Evolutionary conservation across 768 basidiomycete species (phyloP).

Genomic region (Leccinum uliginosum): DNA sequence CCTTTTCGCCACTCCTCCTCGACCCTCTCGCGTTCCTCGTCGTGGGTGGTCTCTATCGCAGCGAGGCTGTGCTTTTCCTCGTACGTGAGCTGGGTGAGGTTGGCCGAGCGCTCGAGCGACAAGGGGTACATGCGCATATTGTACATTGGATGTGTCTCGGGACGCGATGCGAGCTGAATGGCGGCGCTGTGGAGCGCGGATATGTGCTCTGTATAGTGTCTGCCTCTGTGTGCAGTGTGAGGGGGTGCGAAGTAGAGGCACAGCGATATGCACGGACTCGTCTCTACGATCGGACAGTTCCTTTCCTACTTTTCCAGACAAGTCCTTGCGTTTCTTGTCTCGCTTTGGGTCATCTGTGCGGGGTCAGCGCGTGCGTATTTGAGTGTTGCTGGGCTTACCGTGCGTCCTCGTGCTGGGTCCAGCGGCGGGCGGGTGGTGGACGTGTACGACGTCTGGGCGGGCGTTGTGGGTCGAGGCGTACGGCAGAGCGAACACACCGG

Average conservation of each 20-base stretch:
- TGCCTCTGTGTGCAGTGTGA: constrained; percentile 39
- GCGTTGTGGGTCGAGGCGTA: constrained; percentile 47
- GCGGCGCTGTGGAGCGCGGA: constrained; percentile 55
- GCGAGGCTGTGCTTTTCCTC: constrained; percentile 70
- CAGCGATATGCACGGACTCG: constrained; percentile 47
- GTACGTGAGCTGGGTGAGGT: constrained; percentile 58
- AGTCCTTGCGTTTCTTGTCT: constrained; percentile 65
- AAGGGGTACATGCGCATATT: constrained; percentile 69
- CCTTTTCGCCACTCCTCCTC: constrained; percentile 82
- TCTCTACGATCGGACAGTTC: constrained; percentile 73
- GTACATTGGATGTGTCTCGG: constrained; percentile 62
- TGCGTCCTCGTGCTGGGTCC: constrained; percentile 43
- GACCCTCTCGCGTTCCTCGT: constrained; percentile 73
- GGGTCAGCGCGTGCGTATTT: constrained; percentile 27
- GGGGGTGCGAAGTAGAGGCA: constrained; percentile 6
- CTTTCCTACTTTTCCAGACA: constrained; percentile 66
- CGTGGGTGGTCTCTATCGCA: constrained; percentile 63
- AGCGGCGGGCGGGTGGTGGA: constrained; percentile 37
- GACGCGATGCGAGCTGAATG: constrained; percentile 61
- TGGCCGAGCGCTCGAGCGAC: constrained; percentile 72
- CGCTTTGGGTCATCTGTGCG: constrained; percentile 45
- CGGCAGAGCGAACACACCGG: constrained; percentile 62
- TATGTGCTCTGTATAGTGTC: constrained; percentile 61
- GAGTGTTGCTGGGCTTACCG: constrained; percentile 21
- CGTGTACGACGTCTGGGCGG: constrained; percentile 34